A percentile compares a stretch with the other conserved stretches of the same genome.
Conservation (phyloP, 495 filamentous ascomycete species). For the Neurospora sp. region DNA sequence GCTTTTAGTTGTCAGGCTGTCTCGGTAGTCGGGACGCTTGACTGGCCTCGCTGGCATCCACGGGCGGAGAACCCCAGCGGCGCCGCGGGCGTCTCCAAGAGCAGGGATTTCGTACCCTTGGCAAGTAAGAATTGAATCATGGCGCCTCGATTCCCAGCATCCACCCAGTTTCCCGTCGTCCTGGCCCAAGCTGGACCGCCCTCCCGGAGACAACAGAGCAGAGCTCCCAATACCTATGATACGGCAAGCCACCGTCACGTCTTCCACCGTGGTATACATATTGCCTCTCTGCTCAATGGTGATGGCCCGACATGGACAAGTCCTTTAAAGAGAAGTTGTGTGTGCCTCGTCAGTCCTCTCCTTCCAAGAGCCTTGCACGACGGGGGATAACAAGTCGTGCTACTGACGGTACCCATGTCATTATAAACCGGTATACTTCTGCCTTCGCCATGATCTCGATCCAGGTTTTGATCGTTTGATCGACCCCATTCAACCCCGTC, state of each 20-base stretch:
- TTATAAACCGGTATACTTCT: not conserved
- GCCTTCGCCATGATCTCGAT: not conserved
- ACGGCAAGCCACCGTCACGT: not conserved
- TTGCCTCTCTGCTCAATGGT: not conserved
- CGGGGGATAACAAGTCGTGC: not conserved
- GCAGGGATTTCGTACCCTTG: not conserved
- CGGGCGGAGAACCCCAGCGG: not conserved
- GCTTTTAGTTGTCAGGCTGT: not conserved
- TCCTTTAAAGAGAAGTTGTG: not conserved
- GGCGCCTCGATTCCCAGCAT: not conserved
- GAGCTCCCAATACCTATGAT: not conserved
- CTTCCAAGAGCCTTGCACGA: not conserved
- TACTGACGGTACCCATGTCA: not conserved
- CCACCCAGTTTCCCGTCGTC: not conserved
- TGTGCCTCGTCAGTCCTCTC: not conserved
- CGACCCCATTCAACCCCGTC: not conserved
- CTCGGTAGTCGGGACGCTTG: not conserved
- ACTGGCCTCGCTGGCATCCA: not conserved
- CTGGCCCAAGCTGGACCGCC: not conserved
- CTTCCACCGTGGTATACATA: not conserved
- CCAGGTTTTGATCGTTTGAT: not conserved
- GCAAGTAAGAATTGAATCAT: not conserved
- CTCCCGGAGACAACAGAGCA: not conserved
- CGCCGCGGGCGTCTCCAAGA: not conserved
- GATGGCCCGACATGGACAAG: not conserved